phyloP scores from a whole-genome alignment of 768 basidiomycete genomes.

The Lentinula boryana region DNA sequence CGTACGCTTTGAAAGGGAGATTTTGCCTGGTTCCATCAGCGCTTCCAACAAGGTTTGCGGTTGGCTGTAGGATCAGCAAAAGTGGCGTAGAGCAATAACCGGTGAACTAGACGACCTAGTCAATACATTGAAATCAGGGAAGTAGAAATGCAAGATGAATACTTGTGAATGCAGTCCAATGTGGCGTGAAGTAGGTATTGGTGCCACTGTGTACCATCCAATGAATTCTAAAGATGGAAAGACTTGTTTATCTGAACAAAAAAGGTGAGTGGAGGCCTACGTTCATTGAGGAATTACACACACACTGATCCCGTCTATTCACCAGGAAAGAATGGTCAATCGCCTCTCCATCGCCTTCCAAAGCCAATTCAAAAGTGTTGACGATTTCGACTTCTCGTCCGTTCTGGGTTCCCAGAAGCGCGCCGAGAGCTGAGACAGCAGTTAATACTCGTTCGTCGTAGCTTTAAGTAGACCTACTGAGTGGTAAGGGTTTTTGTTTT shows the following conservation, averaged over 20 bases:
- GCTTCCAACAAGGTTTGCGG: conserved; percentile 34
- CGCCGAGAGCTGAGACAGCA: conserved; percentile 62
- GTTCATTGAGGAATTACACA: conserved; percentile 7
- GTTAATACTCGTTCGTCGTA: not conserved
- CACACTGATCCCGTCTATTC: conserved; percentile 84
- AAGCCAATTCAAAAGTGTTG: conserved; percentile 90
- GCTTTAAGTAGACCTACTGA: conserved; percentile 39
- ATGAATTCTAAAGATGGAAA: conserved; percentile 97
- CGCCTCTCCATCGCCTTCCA: conserved; percentile 46
- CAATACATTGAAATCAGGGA: not conserved
- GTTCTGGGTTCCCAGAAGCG: conserved; percentile 87
- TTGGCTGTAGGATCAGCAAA: conserved; percentile 69
- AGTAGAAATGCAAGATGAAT: conserved; percentile 7
- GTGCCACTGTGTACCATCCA: conserved; percentile 93
- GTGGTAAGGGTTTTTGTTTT: conserved; percentile 51
- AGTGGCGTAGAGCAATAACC: conserved; percentile 85
- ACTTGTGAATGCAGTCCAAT: conserved; percentile 86
- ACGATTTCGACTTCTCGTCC: conserved; percentile 96
- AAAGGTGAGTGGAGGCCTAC: not conserved
- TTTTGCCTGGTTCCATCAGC: conserved; percentile 59
- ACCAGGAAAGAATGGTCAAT: conserved; percentile 82
- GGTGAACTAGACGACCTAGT: conserved; percentile 53
- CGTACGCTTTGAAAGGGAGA: conserved; percentile 91
- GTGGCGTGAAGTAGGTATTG: conserved; percentile 68
- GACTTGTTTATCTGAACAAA: conserved; percentile 83